These are phyloP conservation scores for Aureobasidium mangrovei DNA, from an alignment of 2,329 filamentous ascomycete genomes.

Conservation along the genomic window DNA sequence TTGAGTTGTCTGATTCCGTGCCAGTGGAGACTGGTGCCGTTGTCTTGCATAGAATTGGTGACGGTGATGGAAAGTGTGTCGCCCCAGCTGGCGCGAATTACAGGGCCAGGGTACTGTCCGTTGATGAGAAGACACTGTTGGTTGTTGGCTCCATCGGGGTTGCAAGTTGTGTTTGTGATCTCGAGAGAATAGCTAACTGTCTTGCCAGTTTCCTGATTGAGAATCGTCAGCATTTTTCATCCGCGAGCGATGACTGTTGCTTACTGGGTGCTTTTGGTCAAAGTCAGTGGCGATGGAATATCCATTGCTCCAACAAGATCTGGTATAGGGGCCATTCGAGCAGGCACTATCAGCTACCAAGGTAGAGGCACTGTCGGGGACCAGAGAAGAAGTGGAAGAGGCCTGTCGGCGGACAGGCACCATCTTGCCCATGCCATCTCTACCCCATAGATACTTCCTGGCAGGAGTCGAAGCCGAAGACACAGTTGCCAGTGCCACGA, in stretches of 20 bases:
- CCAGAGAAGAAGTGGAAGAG: background rate
- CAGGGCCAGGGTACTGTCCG: slow-evolving; percentile 57
- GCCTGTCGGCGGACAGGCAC: background rate
- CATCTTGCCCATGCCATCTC: slow-evolving; percentile 16
- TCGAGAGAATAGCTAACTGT: slow-evolving; percentile 28
- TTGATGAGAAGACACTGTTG: slow-evolving; percentile 45
- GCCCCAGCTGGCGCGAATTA: slow-evolving; percentile 43
- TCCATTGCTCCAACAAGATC: slow-evolving; percentile 36
- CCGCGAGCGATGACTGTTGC: no score
- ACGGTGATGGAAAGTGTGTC: slow-evolving; percentile 44
- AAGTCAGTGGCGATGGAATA: slow-evolving; percentile 35
- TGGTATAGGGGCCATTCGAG: slow-evolving; percentile 32
- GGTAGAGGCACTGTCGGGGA: background rate
- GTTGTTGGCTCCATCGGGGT: slow-evolving; percentile 31
- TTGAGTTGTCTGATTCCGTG: slow-evolving; percentile 51
- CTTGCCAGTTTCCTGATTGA: slow-evolving; percentile 24
- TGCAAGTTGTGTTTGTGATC: slow-evolving; percentile 28
- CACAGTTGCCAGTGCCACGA: slow-evolving; percentile 12
- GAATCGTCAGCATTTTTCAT: no score
- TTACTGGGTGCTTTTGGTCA: no score
- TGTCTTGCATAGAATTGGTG: slow-evolving; percentile 42
- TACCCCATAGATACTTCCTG: slow-evolving; percentile 14
- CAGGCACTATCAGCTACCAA: slow-evolving; percentile 24
- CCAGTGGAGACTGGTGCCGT: slow-evolving; percentile 54
- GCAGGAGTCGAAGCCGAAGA: background rate